A percentile compares a stretch with the other conserved stretches of the same genome.
Conservation (phyloP, 345 rosid species). For the Cardamine chenopodiifolia region DNA sequence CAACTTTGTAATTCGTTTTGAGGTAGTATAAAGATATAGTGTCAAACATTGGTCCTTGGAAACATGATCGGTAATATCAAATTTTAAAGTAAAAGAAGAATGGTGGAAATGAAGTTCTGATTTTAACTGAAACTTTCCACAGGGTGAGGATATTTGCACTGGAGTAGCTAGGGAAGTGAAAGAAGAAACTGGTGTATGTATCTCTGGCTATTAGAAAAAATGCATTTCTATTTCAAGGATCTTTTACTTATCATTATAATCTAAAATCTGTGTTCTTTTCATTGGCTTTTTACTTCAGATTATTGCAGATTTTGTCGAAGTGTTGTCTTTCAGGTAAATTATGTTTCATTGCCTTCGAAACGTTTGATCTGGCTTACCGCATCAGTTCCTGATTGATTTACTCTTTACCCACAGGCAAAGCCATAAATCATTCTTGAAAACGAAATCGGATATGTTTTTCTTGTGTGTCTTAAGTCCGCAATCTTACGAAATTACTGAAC, state of each 20-base stretch:
- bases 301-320: slow-evolving; percentile 55
- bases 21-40: too few species aligned
- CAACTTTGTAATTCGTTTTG: too few species aligned
- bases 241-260: not conserved
- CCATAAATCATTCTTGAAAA: slow-evolving; percentile 49
- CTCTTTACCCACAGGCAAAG: slow-evolving; percentile 50
- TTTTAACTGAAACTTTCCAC: not conserved
- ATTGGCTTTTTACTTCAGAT: slow-evolving; percentile 47
- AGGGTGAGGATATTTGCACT: slow-evolving; percentile 1
- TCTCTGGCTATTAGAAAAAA: not conserved
- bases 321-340: slow-evolving; percentile 60
- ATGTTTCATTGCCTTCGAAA: slow-evolving; percentile 2
- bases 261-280: slow-evolving; percentile 20
- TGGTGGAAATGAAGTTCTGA: not conserved
- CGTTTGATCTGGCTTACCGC: slow-evolving; percentile 2
- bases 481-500: slow-evolving; percentile 46
- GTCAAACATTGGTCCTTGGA: too few species aligned
- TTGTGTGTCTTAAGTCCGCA: slow-evolving; percentile 53
- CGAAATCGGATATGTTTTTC: slow-evolving; percentile 57
- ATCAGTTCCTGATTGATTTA: slow-evolving; percentile 7
- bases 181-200: slow-evolving; percentile 11
- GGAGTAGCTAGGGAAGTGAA: slow-evolving; percentile 1
- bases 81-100: not conserved
- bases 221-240: not conserved
- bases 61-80: not conserved